These are phyloP conservation scores for Lithohypha guttulata DNA, from an alignment of 2,329 filamentous ascomycete genomes.

Conservation along the genomic window DNA sequence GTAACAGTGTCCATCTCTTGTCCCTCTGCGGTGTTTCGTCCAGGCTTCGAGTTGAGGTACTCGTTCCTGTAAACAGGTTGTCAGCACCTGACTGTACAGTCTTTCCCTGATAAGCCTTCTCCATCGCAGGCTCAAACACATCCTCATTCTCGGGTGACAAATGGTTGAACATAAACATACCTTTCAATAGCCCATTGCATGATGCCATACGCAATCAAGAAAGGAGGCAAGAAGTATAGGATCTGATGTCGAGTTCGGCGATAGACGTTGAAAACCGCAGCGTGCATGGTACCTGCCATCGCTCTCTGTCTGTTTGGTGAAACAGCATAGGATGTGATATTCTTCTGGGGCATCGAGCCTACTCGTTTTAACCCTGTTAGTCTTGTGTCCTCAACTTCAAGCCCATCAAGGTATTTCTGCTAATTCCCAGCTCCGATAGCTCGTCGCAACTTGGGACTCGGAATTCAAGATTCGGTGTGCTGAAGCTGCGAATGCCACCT, in stretches of 20 bases:
- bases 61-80: conserved; percentile 32
- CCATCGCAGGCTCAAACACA: neutral
- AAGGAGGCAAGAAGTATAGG: conserved; percentile 74
- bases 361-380: conserved; percentile 4
- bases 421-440: too few relatives aligned
- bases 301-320: conserved; percentile 83
- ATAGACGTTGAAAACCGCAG: conserved; percentile 91
- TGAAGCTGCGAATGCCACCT: neutral
- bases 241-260: conserved; percentile 77
- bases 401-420: neutral
- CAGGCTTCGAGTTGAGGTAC: conserved; percentile 41
- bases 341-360: conserved; percentile 47
- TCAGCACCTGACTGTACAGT: neutral
- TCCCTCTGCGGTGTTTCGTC: conserved; percentile 15
- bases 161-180: conserved; percentile 43
- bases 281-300: conserved; percentile 64
- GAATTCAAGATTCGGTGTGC: neutral
- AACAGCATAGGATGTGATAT: conserved; percentile 60
- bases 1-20: conserved; percentile 3
- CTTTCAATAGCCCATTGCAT: conserved; percentile 87
- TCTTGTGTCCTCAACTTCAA: neutral
- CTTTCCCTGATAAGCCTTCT: neutral
- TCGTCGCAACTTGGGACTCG: too few relatives aligned
- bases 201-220: conserved; percentile 65
- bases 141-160: conserved; percentile 10